These are phyloP conservation scores for Tulasnella sp. DNA, from an alignment of 768 basidiomycete genomes.

Conservation along the genomic window DNA sequence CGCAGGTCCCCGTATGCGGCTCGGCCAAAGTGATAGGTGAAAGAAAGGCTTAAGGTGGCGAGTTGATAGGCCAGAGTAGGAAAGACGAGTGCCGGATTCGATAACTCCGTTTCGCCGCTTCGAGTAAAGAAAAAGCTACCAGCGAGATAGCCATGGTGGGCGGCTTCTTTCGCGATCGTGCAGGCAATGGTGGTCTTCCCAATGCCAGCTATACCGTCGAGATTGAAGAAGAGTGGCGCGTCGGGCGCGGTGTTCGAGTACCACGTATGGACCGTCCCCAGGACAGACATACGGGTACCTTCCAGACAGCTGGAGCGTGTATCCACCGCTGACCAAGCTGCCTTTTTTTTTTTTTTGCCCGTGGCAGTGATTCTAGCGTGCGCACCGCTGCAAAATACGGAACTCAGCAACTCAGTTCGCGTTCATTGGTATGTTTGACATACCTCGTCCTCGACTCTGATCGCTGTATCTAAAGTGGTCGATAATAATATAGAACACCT, in stretches of 20 bases:
- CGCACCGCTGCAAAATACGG: no score
- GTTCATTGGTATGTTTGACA: no score
- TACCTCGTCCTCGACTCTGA: no score
- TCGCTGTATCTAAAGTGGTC: no score
- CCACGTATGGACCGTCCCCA: background rate
- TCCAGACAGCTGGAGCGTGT: slow-evolving; percentile 3
- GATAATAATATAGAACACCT: no score
- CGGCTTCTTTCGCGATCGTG: slow-evolving; percentile 25
- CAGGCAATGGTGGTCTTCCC: slow-evolving; percentile 34
- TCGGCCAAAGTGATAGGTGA: background rate
- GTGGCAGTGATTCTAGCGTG: no score
- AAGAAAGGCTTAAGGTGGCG: slow-evolving; percentile 18
- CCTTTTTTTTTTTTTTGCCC: no score
- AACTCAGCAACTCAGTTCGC: no score
- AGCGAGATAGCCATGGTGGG: slow-evolving; percentile 24
- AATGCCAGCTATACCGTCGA: slow-evolving; percentile 29
- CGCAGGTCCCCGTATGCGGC: slow-evolving; percentile 18
- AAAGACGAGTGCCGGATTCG: slow-evolving; percentile 24
- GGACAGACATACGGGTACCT: background rate
- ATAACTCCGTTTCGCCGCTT: slow-evolving; percentile 18
- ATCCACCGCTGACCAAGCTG: no score
- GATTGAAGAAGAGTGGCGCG: slow-evolving; percentile 21
- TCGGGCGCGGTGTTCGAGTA: background rate
- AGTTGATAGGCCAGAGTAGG: slow-evolving; percentile 29
- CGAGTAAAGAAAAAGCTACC: slow-evolving; percentile 29